Base-by-base conservation (phyloP, 2,329 filamentous ascomycete species). In the Thielaviopsis punctulata region DNA sequence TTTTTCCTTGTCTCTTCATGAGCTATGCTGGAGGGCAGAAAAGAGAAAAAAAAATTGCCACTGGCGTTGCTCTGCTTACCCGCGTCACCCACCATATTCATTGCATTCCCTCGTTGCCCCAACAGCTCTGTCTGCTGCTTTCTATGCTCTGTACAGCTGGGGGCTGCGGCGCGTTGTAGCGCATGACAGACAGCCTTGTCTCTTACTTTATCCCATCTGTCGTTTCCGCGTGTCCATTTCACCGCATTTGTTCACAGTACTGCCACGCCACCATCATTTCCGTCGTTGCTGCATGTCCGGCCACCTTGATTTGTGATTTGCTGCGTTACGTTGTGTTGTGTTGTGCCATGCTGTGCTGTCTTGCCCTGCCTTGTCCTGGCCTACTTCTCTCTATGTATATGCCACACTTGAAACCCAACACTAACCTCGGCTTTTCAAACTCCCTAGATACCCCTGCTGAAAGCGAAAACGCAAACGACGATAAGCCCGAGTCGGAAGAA, bases 361-460 rank as follows among this genome's bases (percentile, higher is more conserved):
- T 15, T 36, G 5, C 30, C 30, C 30, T 36, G 30, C n/a, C n/a
- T 9, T 36, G 13, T 36, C 4, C 30, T n/a, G 30, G 13, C 13
- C n/a, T n/a, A 36, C 30, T 27, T 5, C 25, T 36, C 30, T 12
- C 4, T 36, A 36, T 36, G n/a, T 15, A 36, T 36, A 15, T 9
- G 30, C 30, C 30, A 36, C 30, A n/a, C n/a, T 2, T 15, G 30
- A 36, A 15, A 9, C 30, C 13, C 13, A 15, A 15, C 2, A 15
- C 30, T 36, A 36, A 36, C 30, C 30, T 36, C 30, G 25, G 21
- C 21, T 41, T 39, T 43, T 19, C 48, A 15, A 36, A n/a, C 27
- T 47, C 24, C 46, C 23, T 47, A 53, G 62, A 64, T 45, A 63
- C 48, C 48, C 48, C 48, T 49, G 48, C 27, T 25, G 48, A 33